Percentiles rank a stretch among this genome's conserved stretches.
Conservation (phyloP, 1,284 basidiomycete species). For the Marasmius tenuissimus region DNA sequence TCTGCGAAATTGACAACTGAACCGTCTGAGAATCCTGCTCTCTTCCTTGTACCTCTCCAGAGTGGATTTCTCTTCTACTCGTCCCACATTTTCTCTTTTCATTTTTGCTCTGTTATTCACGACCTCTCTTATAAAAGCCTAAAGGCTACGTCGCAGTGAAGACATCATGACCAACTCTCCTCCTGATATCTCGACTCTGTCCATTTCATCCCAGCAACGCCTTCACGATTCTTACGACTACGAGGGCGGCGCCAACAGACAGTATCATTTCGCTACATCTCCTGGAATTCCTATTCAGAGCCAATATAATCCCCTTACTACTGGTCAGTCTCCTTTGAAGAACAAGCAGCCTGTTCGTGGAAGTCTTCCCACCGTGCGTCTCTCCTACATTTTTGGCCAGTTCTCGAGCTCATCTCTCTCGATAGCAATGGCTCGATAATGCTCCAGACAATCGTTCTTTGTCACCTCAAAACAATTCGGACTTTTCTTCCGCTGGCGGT, state of each 20-base stretch:
- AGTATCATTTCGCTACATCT: constrained; percentile 70
- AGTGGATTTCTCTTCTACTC: constrained; percentile 5
- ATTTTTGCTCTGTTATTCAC: constrained; percentile 31
- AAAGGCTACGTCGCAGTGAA: constrained; percentile 19
- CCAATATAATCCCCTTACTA: constrained; percentile 60
- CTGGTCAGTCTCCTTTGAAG: constrained; percentile 71
- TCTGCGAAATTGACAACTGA: neutral
- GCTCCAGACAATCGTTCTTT: constrained; percentile 71
- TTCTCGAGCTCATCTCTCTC: constrained; percentile 17
- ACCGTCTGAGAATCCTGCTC: neutral
- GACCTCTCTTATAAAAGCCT: constrained; percentile 20
- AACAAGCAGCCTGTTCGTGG: constrained; percentile 61
- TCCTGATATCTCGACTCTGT: constrained; percentile 74
- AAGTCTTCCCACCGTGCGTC: constrained; percentile 67
- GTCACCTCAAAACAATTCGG: constrained; percentile 83
- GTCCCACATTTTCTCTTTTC: constrained; percentile 18
- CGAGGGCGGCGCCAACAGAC: constrained; percentile 58
- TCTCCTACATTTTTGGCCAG: constrained; percentile 21
- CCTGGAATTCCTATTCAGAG: constrained; percentile 64
- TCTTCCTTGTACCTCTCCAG: neutral
- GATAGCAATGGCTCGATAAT: constrained; percentile 80
- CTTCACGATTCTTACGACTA: constrained; percentile 84
- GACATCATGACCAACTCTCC: constrained; percentile 74
- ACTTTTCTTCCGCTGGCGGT: constrained; percentile 81
- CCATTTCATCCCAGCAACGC: constrained; percentile 72